Evolutionary conservation across 257 asterid genomes (phyloP), one percentile per base, ranked within the genome.

Genomic region (Salvia hispanica): DNA sequence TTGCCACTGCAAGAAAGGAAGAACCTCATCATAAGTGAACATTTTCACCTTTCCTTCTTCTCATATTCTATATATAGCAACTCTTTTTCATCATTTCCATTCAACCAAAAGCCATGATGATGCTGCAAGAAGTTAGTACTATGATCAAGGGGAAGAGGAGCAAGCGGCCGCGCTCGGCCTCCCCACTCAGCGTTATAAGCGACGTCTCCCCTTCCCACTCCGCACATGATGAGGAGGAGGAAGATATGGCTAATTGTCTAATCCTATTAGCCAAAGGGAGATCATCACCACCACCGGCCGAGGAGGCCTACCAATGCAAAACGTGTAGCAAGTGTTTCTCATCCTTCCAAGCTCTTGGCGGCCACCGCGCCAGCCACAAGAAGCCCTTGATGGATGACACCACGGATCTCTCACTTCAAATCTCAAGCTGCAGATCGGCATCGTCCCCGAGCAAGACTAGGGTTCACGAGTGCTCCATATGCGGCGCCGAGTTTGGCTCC

Each of bases 271-370:
- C 98, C 46, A 89, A 72, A 69, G 96, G 95, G 12, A 53, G 58
- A 37, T 53, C 36, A 2, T 9, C 74, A 61, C 45, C 31, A 25
- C 31, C 31, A 25, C 62, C 67, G 5, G 70, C 77, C 0, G 79
- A 73, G 15, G 84, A 80, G 47, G 83, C 79, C 5, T 94, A 85
- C 58, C 86, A 78, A 34, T 91, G 99, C 85, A 94, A 91, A 63
- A 94, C 98, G 3, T 94, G 99, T 31, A 74, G 73, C 62, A 67
- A 83, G 53, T 74, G 88, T 7, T 94, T 91, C 59, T 72, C 85
- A 53, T 91, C 99, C 0, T 94, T 94, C 60, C 99, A 94, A 78
- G 98, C 99, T 6, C 67, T 94, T 3, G 98, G 99, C 0, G 99
- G 99, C 0, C 99, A 94, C 60, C 79, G 98, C 0, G 95, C 99